These are phyloP conservation scores for Trichoderma parareesei DNA, from an alignment of 495 filamentous ascomycete species.

Conservation along the genomic window DNA sequence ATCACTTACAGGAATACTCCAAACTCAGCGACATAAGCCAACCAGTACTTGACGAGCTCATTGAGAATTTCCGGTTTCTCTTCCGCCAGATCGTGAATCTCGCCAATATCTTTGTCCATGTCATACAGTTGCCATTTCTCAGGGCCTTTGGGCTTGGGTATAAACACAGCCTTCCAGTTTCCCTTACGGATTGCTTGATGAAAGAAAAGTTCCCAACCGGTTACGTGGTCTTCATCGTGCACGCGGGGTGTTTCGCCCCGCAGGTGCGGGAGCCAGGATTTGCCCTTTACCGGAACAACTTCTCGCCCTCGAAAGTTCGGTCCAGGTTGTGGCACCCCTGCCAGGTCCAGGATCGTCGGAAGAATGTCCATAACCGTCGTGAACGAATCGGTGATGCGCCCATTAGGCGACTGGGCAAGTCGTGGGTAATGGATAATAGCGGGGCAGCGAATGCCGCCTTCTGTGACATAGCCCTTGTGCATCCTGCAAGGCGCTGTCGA, in stretches of 20 bases:
- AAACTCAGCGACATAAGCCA: conserved; percentile 1
- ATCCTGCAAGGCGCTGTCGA: conserved; percentile 46
- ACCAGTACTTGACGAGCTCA: not conserved
- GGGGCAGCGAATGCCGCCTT: conserved; percentile 46
- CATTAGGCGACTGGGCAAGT: conserved; percentile 36
- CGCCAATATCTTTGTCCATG: not conserved
- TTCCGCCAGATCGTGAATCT: not conserved
- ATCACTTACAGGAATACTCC: not conserved
- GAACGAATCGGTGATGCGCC: conserved; percentile 45
- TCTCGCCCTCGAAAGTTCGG: not conserved
- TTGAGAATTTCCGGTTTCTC: not conserved
- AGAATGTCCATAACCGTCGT: conserved; percentile 54
- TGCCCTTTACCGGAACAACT: not conserved
- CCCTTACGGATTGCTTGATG: conserved; percentile 22
- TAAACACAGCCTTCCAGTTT: conserved; percentile 22
- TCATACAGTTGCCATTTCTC: conserved; percentile 1
- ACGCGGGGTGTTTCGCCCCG: not conserved
- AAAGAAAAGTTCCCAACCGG: conserved; percentile 24
- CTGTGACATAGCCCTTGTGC: conserved; percentile 54
- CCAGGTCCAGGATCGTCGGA: conserved; percentile 51
- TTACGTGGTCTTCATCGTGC: conserved; percentile 15
- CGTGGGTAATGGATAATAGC: conserved; percentile 36
- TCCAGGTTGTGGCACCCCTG: conserved; percentile 14
- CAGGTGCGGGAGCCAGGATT: not conserved
- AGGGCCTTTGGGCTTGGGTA: conserved; percentile 15